Conservation (phyloP, 2,329 filamentous ascomycete genomes). For the Lomentospora prolificans region DNA sequence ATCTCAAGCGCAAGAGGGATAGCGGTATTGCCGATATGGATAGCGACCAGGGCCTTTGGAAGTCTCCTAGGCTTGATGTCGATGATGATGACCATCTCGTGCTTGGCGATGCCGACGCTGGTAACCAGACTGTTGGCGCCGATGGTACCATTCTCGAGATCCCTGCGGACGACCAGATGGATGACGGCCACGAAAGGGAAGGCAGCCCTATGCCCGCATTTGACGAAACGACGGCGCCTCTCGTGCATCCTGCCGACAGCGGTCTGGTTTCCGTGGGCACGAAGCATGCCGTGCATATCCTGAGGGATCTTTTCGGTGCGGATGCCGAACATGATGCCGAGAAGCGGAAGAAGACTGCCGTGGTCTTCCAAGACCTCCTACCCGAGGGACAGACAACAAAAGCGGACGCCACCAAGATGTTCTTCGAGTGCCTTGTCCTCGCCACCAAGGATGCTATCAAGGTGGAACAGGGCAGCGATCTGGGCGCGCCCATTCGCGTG, state of each 20-base stretch:
- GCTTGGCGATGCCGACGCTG: slow-evolving; percentile 38
- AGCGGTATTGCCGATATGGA: slow-evolving; percentile 76
- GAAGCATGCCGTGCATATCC: slow-evolving; percentile 88
- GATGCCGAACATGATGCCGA: slow-evolving; percentile 59
- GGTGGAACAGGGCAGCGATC: slow-evolving; percentile 71
- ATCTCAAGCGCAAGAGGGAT: slow-evolving; percentile 89
- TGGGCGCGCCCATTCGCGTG: slow-evolving; percentile 75
- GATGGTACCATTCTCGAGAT: slow-evolving; percentile 59
- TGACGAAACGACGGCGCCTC: slow-evolving; percentile 66
- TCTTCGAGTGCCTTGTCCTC: slow-evolving; percentile 91
- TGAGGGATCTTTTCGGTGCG: slow-evolving; percentile 77
- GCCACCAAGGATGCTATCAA: slow-evolving; percentile 98
- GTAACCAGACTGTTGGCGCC: slow-evolving; percentile 40
- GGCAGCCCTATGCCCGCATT: slow-evolving; percentile 50
- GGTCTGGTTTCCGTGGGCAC: slow-evolving; percentile 85
- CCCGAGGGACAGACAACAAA: slow-evolving; percentile 73
- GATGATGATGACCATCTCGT: slow-evolving; percentile 50
- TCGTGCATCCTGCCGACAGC: slow-evolving; percentile 72
- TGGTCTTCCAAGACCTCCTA: slow-evolving; percentile 84
- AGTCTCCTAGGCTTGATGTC: slow-evolving; percentile 60
- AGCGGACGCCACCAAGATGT: slow-evolving; percentile 97
- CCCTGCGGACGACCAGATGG: slow-evolving; percentile 46
- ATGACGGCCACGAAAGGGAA: slow-evolving; percentile 34
- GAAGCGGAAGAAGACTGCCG: slow-evolving; percentile 64
- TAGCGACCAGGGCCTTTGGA: slow-evolving; percentile 51